These are phyloP conservation scores for Urtica urens DNA, from an alignment of 306 rosid genomes.

Conservation along the genomic window DNA sequence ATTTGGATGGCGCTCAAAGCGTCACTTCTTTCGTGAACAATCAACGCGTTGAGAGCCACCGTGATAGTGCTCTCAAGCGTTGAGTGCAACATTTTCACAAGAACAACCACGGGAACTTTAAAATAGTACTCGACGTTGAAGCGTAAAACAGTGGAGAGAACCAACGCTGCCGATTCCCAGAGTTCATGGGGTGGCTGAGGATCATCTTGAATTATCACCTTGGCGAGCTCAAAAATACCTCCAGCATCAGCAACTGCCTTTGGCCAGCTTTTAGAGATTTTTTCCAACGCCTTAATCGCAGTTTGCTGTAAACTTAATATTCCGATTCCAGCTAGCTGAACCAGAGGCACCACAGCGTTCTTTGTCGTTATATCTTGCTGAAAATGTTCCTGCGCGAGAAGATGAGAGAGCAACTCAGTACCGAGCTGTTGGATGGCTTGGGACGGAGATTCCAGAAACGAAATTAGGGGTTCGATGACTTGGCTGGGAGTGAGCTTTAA, in stretches of 20 bases:
- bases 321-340: conserved; percentile 97
- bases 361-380: conserved; percentile 94
- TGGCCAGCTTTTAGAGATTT: conserved; percentile 83
- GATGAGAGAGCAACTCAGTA: conserved; percentile 86
- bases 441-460: conserved; percentile 88
- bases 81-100: conserved; percentile 84
- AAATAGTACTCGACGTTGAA: conserved; percentile 72
- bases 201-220: conserved; percentile 90
- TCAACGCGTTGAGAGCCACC: conserved; percentile 63
- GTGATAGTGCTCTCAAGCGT: conserved; percentile 61
- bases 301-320: conserved; percentile 90
- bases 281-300: conserved; percentile 82
- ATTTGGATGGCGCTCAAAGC: conserved; percentile 78
- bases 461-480: conserved; percentile 82
- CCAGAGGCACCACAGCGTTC: conserved; percentile 91
- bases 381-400: conserved; percentile 91
- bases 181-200: conserved; percentile 87
- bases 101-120: conserved; percentile 91
- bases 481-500: conserved; percentile 90
- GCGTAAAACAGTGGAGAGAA: conserved; percentile 72
- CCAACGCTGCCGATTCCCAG: conserved; percentile 94
- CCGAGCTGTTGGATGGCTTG: conserved; percentile 98
- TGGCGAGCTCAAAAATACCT: conserved; percentile 89
- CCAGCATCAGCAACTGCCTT: conserved; percentile 97
- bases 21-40: conserved; percentile 66